A percentile compares a stretch with the other conserved stretches of the same genome.
Conservation (phyloP, 306 rosid species). For the Cicer cuneatum region DNA sequence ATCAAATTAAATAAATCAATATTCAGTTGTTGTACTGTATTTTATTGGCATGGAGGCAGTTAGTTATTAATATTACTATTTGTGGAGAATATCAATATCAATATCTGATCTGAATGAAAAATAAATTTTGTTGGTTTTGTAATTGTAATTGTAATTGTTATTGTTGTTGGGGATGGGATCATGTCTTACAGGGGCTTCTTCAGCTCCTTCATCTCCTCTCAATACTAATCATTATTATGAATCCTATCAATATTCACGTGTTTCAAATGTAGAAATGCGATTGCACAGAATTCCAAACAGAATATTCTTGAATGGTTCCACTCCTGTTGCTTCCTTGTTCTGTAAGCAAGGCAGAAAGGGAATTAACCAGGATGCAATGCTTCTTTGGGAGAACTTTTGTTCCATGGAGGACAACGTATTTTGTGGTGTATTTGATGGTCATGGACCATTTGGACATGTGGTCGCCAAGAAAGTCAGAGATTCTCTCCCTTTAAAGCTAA, state of each 20-base stretch:
- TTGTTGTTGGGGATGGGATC: constrained; percentile 26
- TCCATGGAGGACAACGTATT: constrained; percentile 57
- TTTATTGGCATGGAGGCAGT: not conserved
- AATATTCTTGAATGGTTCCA: constrained; percentile 67
- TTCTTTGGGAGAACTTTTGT: constrained; percentile 90
- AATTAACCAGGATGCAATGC: constrained; percentile 85
- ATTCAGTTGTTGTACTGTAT: not conserved
- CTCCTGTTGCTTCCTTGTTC: constrained; percentile 63
- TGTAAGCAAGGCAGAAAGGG: constrained; percentile 76
- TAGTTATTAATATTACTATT: not conserved
- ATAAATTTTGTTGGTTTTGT: not conserved
- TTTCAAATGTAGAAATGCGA: constrained; percentile 40
- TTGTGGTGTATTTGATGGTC: constrained; percentile 96
- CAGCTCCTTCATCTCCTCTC: not conserved
- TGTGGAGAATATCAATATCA: not conserved
- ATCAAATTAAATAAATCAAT: not conserved
- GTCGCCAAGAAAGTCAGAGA: constrained; percentile 87
- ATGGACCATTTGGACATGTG: constrained; percentile 86
- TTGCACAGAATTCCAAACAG: constrained; percentile 70
- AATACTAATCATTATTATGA: not conserved
- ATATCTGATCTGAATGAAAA: not conserved
- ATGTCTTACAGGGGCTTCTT: constrained; percentile 8
- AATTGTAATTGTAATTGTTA: not conserved
- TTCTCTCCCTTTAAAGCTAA: constrained; percentile 72
- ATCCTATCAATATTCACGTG: not conserved